Evolutionary conservation across 2,329 filamentous ascomycete species (phyloP).

Genomic region (Penicillium glabrum): DNA sequence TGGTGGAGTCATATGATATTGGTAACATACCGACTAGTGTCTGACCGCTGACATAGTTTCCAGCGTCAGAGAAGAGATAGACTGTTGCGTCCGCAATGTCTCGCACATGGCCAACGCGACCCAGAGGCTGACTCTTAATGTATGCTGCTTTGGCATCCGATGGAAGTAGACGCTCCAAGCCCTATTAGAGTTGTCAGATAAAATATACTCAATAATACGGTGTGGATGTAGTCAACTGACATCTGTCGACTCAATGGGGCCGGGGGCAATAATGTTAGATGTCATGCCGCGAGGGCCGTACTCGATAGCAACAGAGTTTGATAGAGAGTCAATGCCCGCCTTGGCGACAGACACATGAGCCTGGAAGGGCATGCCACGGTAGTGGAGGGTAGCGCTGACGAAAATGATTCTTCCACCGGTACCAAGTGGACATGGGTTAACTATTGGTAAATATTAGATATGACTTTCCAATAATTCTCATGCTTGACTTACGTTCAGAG

Average conservation of each 20-base stretch:
- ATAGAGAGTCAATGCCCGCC: constrained; percentile 83
- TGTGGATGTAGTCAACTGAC: constrained; percentile 17
- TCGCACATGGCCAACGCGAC: constrained; percentile 73
- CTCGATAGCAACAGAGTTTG: constrained; percentile 77
- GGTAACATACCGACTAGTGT: constrained; percentile 60
- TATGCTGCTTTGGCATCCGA: constrained; percentile 51
- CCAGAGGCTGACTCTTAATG: constrained; percentile 63
- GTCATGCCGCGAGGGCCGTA: constrained; percentile 85
- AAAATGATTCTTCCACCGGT: constrained; percentile 85
- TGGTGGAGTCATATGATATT: not conserved
- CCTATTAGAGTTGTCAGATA: constrained; percentile 36
- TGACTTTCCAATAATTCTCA: not conserved
- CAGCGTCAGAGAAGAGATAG: constrained; percentile 82
- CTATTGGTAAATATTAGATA: constrained; percentile 8
- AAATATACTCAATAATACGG: not conserved
- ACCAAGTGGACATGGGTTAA: constrained; percentile 44
- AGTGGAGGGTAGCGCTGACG: constrained; percentile 88
- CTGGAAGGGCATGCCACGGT: constrained; percentile 80
- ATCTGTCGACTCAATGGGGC: constrained; percentile 82
- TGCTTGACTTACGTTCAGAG: constrained; percentile 47
- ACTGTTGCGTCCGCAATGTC: constrained; percentile 93
- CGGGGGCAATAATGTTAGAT: constrained; percentile 85
- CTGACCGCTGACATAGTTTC: constrained; percentile 82
- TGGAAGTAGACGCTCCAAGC: constrained; percentile 64
- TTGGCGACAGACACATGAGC: constrained; percentile 91